phyloP scores from a whole-genome alignment of 768 basidiomycete genomes.

The Pluteus cervinus region DNA sequence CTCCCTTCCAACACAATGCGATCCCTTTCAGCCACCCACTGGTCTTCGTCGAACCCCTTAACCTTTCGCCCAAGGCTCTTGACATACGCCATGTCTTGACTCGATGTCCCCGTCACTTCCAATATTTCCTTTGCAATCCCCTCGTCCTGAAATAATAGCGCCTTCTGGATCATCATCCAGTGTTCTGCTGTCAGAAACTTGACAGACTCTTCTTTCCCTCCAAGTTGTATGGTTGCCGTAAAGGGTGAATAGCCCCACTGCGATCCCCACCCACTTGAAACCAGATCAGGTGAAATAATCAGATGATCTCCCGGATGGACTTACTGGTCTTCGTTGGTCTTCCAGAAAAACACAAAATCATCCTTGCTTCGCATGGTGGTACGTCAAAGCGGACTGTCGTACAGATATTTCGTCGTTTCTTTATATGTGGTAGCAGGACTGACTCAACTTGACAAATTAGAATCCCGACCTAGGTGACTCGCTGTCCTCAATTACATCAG shows the following conservation, averaged over 20 bases:
- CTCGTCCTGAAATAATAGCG: slow-evolving; percentile 44
- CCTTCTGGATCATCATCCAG: slow-evolving; percentile 67
- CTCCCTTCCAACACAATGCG: slow-evolving; percentile 49
- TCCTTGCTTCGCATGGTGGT: slow-evolving; percentile 16
- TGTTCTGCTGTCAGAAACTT: slow-evolving; percentile 50
- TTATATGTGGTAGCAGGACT: no score
- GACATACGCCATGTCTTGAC: slow-evolving; percentile 32
- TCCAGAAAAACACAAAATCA: slow-evolving; percentile 43
- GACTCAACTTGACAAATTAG: no score
- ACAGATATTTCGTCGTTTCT: no score
- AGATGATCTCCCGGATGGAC: slow-evolving; percentile 9
- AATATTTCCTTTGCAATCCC: slow-evolving; percentile 38
- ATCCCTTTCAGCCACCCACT: slow-evolving; percentile 40
- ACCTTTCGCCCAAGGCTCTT: slow-evolving; percentile 53
- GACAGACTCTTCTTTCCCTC: slow-evolving; percentile 21
- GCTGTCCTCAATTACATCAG: no score
- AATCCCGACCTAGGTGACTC: no score
- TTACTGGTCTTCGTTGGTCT: slow-evolving; percentile 34
- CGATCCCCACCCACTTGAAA: slow-evolving; percentile 38
- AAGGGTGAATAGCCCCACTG: slow-evolving; percentile 47
- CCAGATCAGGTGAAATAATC: neutral
- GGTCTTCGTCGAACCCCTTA: slow-evolving; percentile 37
- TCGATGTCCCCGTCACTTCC: slow-evolving; percentile 22
- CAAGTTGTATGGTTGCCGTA: slow-evolving; percentile 27
- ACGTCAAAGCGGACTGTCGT: no score